Base-by-base conservation (phyloP, 108 stramenopile species). In the Cyclotella atomus region DNA sequence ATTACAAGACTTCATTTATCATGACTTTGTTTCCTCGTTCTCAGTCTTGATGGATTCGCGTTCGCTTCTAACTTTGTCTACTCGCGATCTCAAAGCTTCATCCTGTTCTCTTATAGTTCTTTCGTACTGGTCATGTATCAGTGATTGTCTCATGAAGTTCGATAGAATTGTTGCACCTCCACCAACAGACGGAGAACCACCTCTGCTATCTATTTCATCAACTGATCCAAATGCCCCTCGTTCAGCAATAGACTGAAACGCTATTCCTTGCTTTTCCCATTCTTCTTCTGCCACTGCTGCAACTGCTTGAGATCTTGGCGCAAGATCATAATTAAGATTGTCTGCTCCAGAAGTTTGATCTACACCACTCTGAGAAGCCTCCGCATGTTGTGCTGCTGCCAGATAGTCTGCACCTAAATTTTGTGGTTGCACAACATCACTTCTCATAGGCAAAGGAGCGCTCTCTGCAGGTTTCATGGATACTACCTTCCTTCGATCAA, bases 61-160 rank as follows among this genome's bases (percentile, higher is more conserved):
- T 36, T 79, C 74, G 33, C 75, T 49, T 56, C 74, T 68, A 28
- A 83, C 83, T 28, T 75, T 74, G 20, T 84, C 79, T 25, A 72
- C 76, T 50, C 75, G 69, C 5, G 83, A 77, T 55, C 79, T 59
- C 63, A 89, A 65, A 46, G 84, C 83, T 27, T 73, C 65, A 41
- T 92, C 89, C 73, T 92, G 91, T 21, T 92, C 87, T 44, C 76
- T 75, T 2, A 90, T 79, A 20, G 88, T 84, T 30, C 90, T 79
- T 73, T 95, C 90, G 65, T 95, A 90, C 64, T 95, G 94, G 76
- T 92, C 91, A 71, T 88, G 84, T 28, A 91, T 83, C 15, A 95
- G 62, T 25, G 65, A 83, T 65, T 92, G 84, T 29, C 87, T 81
- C 4, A 89, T 67, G 27, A 89, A 70, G 57, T 86, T 77, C 27